Percentiles rank a stretch among this genome's conserved stretches.
phyloP scores from a whole-genome alignment of 257 asterid species.

The Anisodus tanguticus region DNA sequence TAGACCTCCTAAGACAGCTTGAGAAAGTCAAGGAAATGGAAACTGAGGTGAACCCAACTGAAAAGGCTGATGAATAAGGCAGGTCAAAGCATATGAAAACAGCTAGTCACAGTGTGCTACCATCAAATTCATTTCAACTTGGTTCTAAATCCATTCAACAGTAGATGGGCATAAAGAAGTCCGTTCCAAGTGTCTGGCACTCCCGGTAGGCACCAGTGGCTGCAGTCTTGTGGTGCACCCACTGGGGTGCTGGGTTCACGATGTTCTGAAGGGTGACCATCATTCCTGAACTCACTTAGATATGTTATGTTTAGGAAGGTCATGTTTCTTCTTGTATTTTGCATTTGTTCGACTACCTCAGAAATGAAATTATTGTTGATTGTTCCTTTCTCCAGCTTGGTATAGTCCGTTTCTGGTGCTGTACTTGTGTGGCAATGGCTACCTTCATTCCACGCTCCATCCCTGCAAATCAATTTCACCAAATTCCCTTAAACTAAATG shows the following conservation, averaged over 20 bases:
- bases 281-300: slow-evolving; percentile 65
- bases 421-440: slow-evolving; percentile 47
- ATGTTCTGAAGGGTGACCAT: slow-evolving; percentile 76
- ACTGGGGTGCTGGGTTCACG: slow-evolving; percentile 70
- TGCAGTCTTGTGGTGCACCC: slow-evolving; percentile 76
- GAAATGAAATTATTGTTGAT: slow-evolving; percentile 47
- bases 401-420: slow-evolving; percentile 53
- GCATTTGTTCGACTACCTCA: slow-evolving; percentile 49
- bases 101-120: slow-evolving; percentile 12
- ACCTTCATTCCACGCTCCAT: slow-evolving; percentile 53
- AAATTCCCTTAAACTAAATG: not conserved
- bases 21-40: slow-evolving; percentile 93
- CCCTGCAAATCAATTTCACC: slow-evolving; percentile 39
- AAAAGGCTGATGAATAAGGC: slow-evolving; percentile 53
- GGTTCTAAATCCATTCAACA: slow-evolving; percentile 50
- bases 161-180: slow-evolving; percentile 59
- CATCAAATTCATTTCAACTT: slow-evolving; percentile 6
- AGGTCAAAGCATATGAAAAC: slow-evolving; percentile 31
- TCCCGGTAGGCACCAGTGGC: slow-evolving; percentile 96
- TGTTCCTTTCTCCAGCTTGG: slow-evolving; percentile 52
- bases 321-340: slow-evolving; percentile 32
- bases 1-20: slow-evolving; percentile 91
- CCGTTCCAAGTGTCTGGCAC: slow-evolving; percentile 86
- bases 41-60: slow-evolving; percentile 55
- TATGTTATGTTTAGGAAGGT: slow-evolving; percentile 63